Conservation (phyloP, 2,329 filamentous ascomycete species). For the Grosmannia clavigera region DNA sequence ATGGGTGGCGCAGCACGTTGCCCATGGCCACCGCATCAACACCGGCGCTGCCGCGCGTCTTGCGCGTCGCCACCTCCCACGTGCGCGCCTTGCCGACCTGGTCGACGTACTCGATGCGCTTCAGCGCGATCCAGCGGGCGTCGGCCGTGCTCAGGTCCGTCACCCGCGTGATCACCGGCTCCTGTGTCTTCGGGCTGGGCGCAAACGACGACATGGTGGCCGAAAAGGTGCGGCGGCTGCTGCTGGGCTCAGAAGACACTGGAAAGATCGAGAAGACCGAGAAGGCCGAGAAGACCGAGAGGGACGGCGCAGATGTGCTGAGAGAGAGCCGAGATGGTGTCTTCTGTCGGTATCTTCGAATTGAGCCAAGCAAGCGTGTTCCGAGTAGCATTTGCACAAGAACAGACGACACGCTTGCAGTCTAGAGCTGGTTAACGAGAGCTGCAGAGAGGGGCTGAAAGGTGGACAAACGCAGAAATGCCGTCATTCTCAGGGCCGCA, state of each 20-base stretch:
- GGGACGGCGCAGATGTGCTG: background rate
- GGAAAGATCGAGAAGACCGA: background rate
- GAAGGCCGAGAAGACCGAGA: background rate
- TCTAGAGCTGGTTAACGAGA: background rate
- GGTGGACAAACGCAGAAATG: no score
- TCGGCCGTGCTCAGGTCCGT: constrained; percentile 36
- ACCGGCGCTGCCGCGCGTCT: constrained; percentile 39
- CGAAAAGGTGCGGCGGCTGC: background rate
- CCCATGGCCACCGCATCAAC: constrained; percentile 53
- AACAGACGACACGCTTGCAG: background rate
- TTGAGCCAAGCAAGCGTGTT: no score
- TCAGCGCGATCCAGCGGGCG: constrained; percentile 43
- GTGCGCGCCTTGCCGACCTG: constrained; percentile 38
- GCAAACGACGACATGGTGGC: background rate
- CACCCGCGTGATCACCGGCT: constrained; percentile 32
- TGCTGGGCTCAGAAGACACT: background rate
- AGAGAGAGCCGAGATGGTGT: background rate
- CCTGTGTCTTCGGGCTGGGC: constrained; percentile 23
- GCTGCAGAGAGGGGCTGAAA: no score
- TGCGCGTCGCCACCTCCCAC: constrained; percentile 49
- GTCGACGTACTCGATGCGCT: constrained; percentile 45
- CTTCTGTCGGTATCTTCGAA: background rate
- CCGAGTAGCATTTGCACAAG: background rate
- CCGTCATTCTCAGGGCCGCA: no score
- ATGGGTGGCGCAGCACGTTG: constrained; percentile 39